Evolutionary conservation across 2,329 filamentous ascomycete species (phyloP), one percentile per base, ranked within the genome.

Genomic region (Zymoseptoria tritici): DNA sequence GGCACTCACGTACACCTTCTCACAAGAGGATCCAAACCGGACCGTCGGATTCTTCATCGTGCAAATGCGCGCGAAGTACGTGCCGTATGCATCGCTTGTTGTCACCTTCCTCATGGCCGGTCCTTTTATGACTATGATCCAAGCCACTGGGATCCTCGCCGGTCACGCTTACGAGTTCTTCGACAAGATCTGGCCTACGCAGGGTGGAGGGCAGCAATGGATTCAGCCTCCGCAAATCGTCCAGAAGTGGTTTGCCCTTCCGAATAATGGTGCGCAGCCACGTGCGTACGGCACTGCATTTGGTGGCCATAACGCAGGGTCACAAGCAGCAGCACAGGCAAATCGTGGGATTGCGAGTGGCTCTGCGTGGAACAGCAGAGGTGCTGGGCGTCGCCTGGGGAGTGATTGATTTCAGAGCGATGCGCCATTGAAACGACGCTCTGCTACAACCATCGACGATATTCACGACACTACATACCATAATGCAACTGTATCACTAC

Each of bases 111-210:
- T 97, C 57, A 83, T 89, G 71, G 80, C 76, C 4, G 86, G 87
- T 9, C 80, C 80, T 42, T 66, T 74, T 2, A 76, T 76, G 19
- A 81, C 89, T 9, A 71, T 89, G 58, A 69, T 86, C 3, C 86
- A 95, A 70, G 74, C 85, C 4, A 89, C 84, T 36, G 94, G 94
- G n/a, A 80, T 99, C 9, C 65, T 96, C 51, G 90, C 92, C 11
- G 92, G 92, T 4, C 94, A 99, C 73, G 70, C 94, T 20, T 96
- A 91, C 75, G 90, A 97, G 72, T 99, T 97, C 71, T 75, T 97
- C 55, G 91, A 89, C 2, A 84, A 90, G 54, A 81, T 97, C 50
- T 97, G 91, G 80, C 94, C 94, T 4, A 85, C 89, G 58, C 94
- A 94, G 71, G 93, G 91, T 31, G 89, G 90, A 58, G 94, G 94